Conservation (phyloP, 805 yeast genomes). For the Teunomyces panamensis region DNA sequence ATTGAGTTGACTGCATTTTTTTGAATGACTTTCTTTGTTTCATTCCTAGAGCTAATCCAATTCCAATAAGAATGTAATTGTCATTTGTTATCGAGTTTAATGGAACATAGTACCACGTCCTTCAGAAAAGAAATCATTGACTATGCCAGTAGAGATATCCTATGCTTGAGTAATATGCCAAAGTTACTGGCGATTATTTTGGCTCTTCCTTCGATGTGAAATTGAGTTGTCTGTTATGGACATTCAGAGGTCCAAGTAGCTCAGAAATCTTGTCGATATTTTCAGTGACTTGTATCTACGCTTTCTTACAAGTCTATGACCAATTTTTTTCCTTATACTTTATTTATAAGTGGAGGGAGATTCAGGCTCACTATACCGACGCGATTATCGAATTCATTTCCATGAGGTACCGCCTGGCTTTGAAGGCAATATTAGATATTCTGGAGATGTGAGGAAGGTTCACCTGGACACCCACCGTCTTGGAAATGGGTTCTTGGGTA, state of each 20-base stretch:
- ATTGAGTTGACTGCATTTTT: constrained; percentile 3
- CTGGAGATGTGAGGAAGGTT: constrained; percentile 8
- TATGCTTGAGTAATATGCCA: constrained; percentile 7
- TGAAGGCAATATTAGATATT: constrained; percentile 7
- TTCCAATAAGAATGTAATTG: constrained; percentile 8
- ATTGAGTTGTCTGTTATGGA: neutral
- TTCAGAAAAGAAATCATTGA: constrained; percentile 10
- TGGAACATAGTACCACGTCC: constrained; percentile 7
- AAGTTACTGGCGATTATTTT: constrained; percentile 10
- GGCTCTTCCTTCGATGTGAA: constrained; percentile 2
- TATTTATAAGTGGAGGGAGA: neutral
- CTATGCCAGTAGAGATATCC: neutral
- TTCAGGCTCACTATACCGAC: constrained; percentile 1
- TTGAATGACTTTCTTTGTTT: constrained; percentile 8
- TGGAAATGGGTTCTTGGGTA: neutral
- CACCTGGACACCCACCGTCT: neutral
- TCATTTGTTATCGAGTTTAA: constrained; percentile 11
- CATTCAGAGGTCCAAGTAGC: constrained; percentile 5
- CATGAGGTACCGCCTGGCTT: constrained; percentile 8
- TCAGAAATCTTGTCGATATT: constrained; percentile 3
- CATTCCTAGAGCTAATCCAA: constrained; percentile 7
- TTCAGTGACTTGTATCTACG: constrained; percentile 4
- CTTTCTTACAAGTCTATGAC: neutral
- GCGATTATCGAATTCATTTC: neutral
- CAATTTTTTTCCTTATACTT: neutral